Percentiles rank a stretch among this genome's conserved stretches.
Conservation (phyloP, 345 rosid genomes). For the Syzygium aromaticum region DNA sequence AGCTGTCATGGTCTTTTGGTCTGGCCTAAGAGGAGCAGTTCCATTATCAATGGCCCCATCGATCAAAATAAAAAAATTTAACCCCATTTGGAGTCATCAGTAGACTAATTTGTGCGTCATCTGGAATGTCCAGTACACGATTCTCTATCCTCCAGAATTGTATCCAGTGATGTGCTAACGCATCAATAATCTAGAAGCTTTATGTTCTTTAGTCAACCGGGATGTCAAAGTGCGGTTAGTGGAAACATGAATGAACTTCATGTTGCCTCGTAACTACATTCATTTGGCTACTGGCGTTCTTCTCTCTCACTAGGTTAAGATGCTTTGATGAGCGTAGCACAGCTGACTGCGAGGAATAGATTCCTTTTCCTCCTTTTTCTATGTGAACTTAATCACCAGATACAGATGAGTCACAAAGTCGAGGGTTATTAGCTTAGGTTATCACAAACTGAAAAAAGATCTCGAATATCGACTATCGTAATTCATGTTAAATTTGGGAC, state of each 20-base stretch:
- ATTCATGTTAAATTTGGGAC: background rate
- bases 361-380: background rate
- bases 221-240: background rate
- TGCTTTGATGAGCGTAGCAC: background rate
- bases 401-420: background rate
- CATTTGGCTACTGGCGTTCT: background rate
- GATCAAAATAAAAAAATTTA: background rate
- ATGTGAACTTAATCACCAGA: background rate
- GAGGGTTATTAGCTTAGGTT: background rate
- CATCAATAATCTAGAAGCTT: background rate
- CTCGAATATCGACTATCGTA: background rate
- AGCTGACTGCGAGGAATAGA: background rate
- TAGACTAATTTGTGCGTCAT: background rate
- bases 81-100: background rate
- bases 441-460: background rate
- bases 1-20: background rate
- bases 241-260: background rate
- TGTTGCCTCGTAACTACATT: background rate
- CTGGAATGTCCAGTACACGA: background rate
- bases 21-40: background rate
- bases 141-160: background rate
- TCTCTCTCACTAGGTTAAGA: background rate
- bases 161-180: background rate
- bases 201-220: background rate
- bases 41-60: background rate